A percentile compares a stretch with the other conserved stretches of the same genome.
Evolutionary conservation across 495 filamentous ascomycete genomes (phyloP).

Genomic region (Penicillium malachiteum): DNA sequence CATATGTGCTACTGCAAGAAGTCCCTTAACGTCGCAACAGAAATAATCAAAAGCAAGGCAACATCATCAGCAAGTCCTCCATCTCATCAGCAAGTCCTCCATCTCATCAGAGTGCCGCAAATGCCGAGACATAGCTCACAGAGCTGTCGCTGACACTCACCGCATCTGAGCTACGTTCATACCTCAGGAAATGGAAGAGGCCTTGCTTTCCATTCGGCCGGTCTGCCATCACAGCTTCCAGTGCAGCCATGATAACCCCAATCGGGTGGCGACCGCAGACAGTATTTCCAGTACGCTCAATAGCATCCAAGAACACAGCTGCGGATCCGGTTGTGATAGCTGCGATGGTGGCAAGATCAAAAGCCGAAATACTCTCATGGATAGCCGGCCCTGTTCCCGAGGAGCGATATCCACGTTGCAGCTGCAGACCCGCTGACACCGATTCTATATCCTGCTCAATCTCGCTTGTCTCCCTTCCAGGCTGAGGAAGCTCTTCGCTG

Average conservation of each 20-base stretch:
- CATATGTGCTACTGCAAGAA: background rate
- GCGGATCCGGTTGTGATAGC: constrained; percentile 76
- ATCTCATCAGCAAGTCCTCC: constrained; percentile 9
- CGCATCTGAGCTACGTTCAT: constrained; percentile 86
- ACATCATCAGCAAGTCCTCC: background rate
- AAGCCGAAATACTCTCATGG: constrained; percentile 78
- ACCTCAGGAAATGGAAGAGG: constrained; percentile 81
- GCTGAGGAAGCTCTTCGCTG: constrained; percentile 40
- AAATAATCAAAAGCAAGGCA: background rate
- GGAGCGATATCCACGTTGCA: constrained; percentile 42
- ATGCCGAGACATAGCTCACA: constrained; percentile 78
- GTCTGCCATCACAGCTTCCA: constrained; percentile 56
- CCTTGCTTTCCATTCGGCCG: constrained; percentile 46
- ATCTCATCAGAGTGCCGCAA: constrained; percentile 36
- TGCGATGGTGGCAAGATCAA: constrained; percentile 80
- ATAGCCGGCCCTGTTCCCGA: constrained; percentile 54
- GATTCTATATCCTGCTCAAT: constrained; percentile 26
- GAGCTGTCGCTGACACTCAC: constrained; percentile 72
- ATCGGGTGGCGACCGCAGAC: constrained; percentile 97
- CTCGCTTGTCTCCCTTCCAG: constrained; percentile 25
- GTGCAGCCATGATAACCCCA: constrained; percentile 84
- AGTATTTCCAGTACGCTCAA: constrained; percentile 79
- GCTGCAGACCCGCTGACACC: constrained; percentile 36
- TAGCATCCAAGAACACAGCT: constrained; percentile 61
- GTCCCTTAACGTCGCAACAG: constrained; percentile 3